phyloP scores from a whole-genome alignment of 2,329 filamentous ascomycete genomes.

The Tolypocladium endophyticum region DNA sequence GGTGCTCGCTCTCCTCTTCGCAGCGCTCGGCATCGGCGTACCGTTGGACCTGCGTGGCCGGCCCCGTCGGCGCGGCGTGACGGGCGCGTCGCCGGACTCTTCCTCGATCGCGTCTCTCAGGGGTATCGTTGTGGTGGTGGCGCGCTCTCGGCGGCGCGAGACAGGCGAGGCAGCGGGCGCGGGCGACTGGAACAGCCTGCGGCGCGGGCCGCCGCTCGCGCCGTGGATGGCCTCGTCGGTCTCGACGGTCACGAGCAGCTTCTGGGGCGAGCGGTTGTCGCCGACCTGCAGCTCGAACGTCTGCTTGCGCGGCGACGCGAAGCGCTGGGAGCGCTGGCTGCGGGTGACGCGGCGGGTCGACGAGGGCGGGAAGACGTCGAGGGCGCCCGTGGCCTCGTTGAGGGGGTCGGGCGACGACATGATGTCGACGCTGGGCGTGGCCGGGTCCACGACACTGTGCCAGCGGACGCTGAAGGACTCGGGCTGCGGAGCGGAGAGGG shows the following conservation, averaged over 20 bases:
- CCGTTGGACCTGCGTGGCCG: conserved; percentile 39
- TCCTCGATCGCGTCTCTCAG: conserved; percentile 31
- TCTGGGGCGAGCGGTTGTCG: conserved; percentile 36
- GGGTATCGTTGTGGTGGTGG: conserved; percentile 40
- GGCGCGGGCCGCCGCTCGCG: conserved; percentile 21
- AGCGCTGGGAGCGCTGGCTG: conserved; percentile 28
- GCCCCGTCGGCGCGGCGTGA: conserved; percentile 32
- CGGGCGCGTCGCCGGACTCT: conserved; percentile 13
- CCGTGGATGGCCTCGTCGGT: conserved; percentile 16
- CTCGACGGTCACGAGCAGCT: conserved; percentile 45
- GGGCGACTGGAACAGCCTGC: conserved; percentile 32
- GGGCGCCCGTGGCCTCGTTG: conserved; percentile 26
- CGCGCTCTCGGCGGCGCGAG: conserved; percentile 23
- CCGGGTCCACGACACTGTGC: conserved; percentile 23
- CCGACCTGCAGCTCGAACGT: conserved; percentile 48
- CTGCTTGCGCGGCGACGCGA: conserved; percentile 42
- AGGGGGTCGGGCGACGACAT: conserved; percentile 43
- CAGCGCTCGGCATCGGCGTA: conserved; percentile 35
- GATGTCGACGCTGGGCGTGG: conserved; percentile 28
- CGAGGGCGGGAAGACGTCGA: conserved; percentile 22
- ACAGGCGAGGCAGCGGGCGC: conserved; percentile 23
- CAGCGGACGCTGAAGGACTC: conserved; percentile 22
- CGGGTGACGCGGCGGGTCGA: conserved; percentile 31
- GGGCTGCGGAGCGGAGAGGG: conserved; percentile 8
- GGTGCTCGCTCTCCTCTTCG: conserved; percentile 35